A percentile compares a stretch with the other conserved stretches of the same genome.
Evolutionary conservation across 768 basidiomycete species (phyloP).

Genomic region (Naematelia aurantialba): DNA sequence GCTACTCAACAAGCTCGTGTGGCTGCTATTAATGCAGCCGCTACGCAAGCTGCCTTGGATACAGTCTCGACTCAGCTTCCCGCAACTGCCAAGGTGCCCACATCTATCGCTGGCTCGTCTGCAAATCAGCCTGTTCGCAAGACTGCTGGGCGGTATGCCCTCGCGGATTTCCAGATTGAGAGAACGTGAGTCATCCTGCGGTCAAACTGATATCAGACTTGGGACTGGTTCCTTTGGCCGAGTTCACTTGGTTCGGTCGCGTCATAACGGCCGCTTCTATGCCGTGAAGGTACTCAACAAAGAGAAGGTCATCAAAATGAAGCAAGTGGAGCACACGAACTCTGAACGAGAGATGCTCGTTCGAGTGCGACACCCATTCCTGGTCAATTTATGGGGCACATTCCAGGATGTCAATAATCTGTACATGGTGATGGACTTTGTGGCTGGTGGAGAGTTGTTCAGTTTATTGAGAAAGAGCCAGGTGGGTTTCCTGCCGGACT

Average conservation of each 20-base stretch:
- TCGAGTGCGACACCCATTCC: slow-evolving; percentile 56
- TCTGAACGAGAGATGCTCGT: slow-evolving; percentile 52
- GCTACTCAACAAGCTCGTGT: slow-evolving; percentile 49
- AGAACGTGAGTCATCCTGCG: slow-evolving; percentile 39
- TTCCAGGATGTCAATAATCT: slow-evolving; percentile 51
- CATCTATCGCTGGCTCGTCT: slow-evolving; percentile 5
- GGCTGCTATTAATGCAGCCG: slow-evolving; percentile 48
- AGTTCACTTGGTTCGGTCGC: slow-evolving; percentile 66
- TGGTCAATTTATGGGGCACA: slow-evolving; percentile 92
- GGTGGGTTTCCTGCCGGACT: slow-evolving; percentile 55
- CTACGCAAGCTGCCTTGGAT: slow-evolving; percentile 48
- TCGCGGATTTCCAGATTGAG: slow-evolving; percentile 48
- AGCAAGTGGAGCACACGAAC: slow-evolving; percentile 53
- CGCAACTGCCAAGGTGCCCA: slow-evolving; percentile 13
- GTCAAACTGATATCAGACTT: slow-evolving; percentile 23
- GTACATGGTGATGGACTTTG: slow-evolving; percentile 54
- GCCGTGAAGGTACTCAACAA: slow-evolving; percentile 93
- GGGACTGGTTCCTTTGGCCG: slow-evolving; percentile 51
- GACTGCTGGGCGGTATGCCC: slow-evolving; percentile 48
- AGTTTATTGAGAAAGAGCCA: slow-evolving; percentile 85
- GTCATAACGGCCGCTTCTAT: slow-evolving; percentile 91
- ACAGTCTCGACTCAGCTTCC: slow-evolving; percentile 18
- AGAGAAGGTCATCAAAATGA: slow-evolving; percentile 74
- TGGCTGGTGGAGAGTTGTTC: slow-evolving; percentile 57
- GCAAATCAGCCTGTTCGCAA: slow-evolving; percentile 37